phyloP scores from a whole-genome alignment of 805 yeast genomes.

The Wickerhamomyces pijperi region DNA sequence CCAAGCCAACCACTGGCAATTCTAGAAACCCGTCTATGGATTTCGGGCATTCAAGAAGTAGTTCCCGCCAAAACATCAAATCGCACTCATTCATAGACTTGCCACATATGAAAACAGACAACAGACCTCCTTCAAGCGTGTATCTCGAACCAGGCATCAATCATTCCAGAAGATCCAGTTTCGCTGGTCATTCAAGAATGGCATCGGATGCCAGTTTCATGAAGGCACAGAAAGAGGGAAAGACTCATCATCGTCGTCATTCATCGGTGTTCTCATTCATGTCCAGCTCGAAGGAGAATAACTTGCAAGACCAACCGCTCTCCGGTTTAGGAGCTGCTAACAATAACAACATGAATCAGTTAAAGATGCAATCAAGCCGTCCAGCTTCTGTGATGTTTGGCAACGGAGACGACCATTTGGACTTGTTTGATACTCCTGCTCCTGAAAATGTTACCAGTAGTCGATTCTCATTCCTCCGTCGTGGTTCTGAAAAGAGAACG shows the following conservation, averaged over 20 bases:
- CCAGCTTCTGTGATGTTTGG: slow-evolving; percentile 8
- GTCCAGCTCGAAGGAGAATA: slow-evolving; percentile 7
- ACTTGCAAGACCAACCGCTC: not conserved
- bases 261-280: slow-evolving; percentile 49
- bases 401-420: slow-evolving; percentile 1
- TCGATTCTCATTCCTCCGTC: not conserved
- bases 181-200: slow-evolving; percentile 18
- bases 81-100: slow-evolving; percentile 21
- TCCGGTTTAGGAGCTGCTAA: no score
- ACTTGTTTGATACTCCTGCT: not conserved
- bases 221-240: slow-evolving; percentile 9
- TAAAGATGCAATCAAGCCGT: slow-evolving; percentile 6
- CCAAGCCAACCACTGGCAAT: slow-evolving; percentile 4
- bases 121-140: slow-evolving; percentile 38
- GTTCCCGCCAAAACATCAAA: slow-evolving; percentile 8
- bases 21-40: slow-evolving; percentile 20
- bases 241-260: slow-evolving; percentile 40
- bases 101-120: slow-evolving; percentile 15
- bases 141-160: slow-evolving; percentile 27
- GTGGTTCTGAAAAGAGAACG: slow-evolving; percentile 3
- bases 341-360: not conserved
- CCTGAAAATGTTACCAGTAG: not conserved
- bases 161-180: not conserved
- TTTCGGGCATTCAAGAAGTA: slow-evolving; percentile 10
- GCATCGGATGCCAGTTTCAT: slow-evolving; percentile 30